Evolutionary conservation across 257 asterid genomes (phyloP).

Genomic region (Ilex aquifolium): DNA sequence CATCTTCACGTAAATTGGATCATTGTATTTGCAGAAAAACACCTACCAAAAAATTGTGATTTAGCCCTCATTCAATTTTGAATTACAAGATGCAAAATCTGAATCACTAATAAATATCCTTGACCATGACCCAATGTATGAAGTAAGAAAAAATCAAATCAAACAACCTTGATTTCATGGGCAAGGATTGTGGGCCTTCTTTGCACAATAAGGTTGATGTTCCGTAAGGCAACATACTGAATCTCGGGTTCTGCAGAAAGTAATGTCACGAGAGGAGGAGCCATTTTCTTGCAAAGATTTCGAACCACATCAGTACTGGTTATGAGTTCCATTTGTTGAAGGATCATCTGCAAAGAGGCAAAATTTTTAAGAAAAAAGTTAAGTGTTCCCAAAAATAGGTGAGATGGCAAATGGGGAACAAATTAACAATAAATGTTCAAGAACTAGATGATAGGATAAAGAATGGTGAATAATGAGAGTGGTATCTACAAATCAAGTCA

Average conservation of each 20-base stretch:
- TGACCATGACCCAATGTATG: neutral
- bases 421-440: slow-evolving; percentile 4
- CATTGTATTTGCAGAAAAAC: slow-evolving; percentile 98
- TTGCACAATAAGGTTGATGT: slow-evolving; percentile 95
- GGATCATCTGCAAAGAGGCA: slow-evolving; percentile 75
- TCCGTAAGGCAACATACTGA: slow-evolving; percentile 89
- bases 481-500: neutral
- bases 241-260: slow-evolving; percentile 98
- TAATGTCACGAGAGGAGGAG: slow-evolving; percentile 96
- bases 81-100: slow-evolving; percentile 9
- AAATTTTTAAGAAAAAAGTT: no score
- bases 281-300: slow-evolving; percentile 99
- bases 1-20: slow-evolving; percentile 98
- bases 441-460: no score
- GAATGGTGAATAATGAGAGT: slow-evolving; percentile 1
- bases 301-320: slow-evolving; percentile 96
- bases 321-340: slow-evolving; percentile 97
- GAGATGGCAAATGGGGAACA: neutral
- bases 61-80: slow-evolving; percentile 6
- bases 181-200: slow-evolving; percentile 96
- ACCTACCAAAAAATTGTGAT: slow-evolving; percentile 41
- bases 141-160: slow-evolving; percentile 1
- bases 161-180: slow-evolving; percentile 83
- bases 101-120: slow-evolving; percentile 5
- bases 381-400: no score